These are phyloP conservation scores for Eremomyces bilateralis DNA, from an alignment of 495 filamentous ascomycete genomes.

Conservation along the genomic window DNA sequence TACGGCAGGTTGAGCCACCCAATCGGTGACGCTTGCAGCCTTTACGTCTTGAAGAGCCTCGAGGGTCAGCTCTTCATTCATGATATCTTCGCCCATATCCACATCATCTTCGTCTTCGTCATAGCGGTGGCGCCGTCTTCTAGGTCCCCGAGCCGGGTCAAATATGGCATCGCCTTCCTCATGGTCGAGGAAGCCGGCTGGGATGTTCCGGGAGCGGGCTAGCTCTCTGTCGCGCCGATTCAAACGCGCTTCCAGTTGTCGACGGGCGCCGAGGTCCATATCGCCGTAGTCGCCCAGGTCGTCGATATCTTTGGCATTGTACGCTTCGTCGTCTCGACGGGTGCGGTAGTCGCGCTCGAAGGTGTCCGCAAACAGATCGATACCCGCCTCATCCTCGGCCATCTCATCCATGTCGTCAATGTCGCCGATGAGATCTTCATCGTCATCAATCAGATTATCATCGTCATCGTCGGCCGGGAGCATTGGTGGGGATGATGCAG, in stretches of 20 bases:
- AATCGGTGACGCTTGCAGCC: conserved; percentile 72
- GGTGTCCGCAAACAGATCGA: conserved; percentile 80
- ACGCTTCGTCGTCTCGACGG: conserved; percentile 37
- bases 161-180: conserved; percentile 72
- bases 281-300: conserved; percentile 61
- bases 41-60: conserved; percentile 89
- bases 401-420: conserved; percentile 89
- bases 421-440: conserved; percentile 51
- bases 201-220: conserved; percentile 50
- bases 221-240: conserved; percentile 68
- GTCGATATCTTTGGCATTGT: conserved; percentile 52
- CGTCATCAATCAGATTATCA: conserved; percentile 52
- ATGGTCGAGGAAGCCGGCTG: conserved; percentile 69
- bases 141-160: conserved; percentile 62
- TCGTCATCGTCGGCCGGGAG: conserved; percentile 42
- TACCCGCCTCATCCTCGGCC: conserved; percentile 84
- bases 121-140: conserved; percentile 63
- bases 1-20: conserved; percentile 78
- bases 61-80: conserved; percentile 83
- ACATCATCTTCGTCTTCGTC: conserved; percentile 82
- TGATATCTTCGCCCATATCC: conserved; percentile 74
- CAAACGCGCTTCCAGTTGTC: conserved; percentile 64
- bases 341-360: conserved; percentile 65
- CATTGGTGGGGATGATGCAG: conserved; percentile 32
- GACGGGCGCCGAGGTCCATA: conserved; percentile 42